Conservation (phyloP, 768 basidiomycete species). For the Neoboletus subvelutipes region DNA sequence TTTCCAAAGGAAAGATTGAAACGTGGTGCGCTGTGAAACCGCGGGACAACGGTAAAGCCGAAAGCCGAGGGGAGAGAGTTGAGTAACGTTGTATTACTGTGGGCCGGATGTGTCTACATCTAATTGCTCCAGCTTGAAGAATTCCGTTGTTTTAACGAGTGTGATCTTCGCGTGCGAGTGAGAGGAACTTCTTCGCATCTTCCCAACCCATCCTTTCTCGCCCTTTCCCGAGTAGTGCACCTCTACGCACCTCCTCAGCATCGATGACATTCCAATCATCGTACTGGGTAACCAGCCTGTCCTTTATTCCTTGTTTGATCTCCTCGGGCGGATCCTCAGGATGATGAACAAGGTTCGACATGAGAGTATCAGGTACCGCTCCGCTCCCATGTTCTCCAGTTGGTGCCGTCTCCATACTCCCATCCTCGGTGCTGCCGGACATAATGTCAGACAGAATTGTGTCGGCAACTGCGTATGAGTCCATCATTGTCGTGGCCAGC, state of each 20-base stretch:
- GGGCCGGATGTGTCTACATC: slow-evolving; percentile 3
- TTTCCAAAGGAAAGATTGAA: slow-evolving; percentile 23
- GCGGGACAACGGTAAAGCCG: background rate
- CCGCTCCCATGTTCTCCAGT: slow-evolving; percentile 4
- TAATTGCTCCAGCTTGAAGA: background rate
- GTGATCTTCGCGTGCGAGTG: slow-evolving; percentile 8
- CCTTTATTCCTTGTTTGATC: slow-evolving; percentile 42
- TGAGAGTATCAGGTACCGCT: slow-evolving; percentile 7
- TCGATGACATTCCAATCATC: slow-evolving; percentile 75
- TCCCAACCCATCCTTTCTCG: slow-evolving; percentile 76
- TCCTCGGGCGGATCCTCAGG: slow-evolving; percentile 49
- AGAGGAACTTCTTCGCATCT: slow-evolving; percentile 43
- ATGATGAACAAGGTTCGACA: slow-evolving; percentile 39
- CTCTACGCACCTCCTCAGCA: slow-evolving; percentile 65
- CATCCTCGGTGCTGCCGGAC: slow-evolving; percentile 4
- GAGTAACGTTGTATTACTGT: slow-evolving; percentile 12
- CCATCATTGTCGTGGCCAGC: slow-evolving; percentile 88
- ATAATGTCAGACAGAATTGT: slow-evolving; percentile 62
- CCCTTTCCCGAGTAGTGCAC: slow-evolving; percentile 60
- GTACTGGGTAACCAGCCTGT: slow-evolving; percentile 56
- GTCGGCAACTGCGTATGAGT: slow-evolving; percentile 81
- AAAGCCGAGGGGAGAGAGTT: background rate
- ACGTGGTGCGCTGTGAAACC: background rate
- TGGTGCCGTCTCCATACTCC: slow-evolving; percentile 16
- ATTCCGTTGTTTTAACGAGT: background rate